Evolutionary conservation across 2,329 filamentous ascomycete genomes (phyloP).

Genomic region (Aureobasidium sp.): DNA sequence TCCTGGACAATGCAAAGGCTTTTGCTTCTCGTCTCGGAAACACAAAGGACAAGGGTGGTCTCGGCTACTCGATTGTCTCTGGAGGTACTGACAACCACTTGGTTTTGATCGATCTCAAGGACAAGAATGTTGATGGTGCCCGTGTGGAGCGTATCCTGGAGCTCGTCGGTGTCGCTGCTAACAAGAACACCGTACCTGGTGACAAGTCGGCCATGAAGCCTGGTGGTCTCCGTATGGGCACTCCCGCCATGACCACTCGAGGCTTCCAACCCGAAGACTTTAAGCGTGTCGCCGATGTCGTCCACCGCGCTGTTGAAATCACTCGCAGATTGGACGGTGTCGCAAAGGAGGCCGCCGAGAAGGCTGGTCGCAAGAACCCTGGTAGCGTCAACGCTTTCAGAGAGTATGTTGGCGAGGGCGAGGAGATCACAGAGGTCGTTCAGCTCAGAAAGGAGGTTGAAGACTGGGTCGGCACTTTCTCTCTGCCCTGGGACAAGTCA

Average conservation of each 20-base stretch:
- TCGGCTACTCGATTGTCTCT: constrained; percentile 90
- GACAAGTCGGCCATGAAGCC: constrained; percentile 91
- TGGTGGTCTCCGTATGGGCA: constrained; percentile 87
- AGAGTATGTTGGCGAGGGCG: constrained; percentile 60
- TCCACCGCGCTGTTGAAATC: constrained; percentile 57
- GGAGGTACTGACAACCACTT: constrained; percentile 97
- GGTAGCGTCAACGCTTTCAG: constrained; percentile 61
- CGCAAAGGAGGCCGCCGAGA: constrained; percentile 61
- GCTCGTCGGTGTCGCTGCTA: constrained; percentile 94
- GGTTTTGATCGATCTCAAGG: constrained; percentile 89
- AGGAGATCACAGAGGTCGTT: constrained; percentile 62
- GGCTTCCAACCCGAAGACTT: constrained; percentile 78
- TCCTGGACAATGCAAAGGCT: constrained; percentile 87
- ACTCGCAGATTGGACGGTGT: constrained; percentile 68
- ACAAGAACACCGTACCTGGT: constrained; percentile 98
- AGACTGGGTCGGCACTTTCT: constrained; percentile 70
- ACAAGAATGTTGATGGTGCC: constrained; percentile 76
- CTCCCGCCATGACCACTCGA: constrained; percentile 94
- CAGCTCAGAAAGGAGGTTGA: constrained; percentile 68
- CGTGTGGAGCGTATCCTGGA: constrained; percentile 50
- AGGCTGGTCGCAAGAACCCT: constrained; percentile 58
- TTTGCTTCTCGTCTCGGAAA: constrained; percentile 55
- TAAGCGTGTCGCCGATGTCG: constrained; percentile 20
- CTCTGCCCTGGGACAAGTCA: constrained; percentile 56
- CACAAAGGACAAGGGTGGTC: constrained; percentile 55